A percentile compares a stretch with the other conserved stretches of the same genome.
Evolutionary conservation across 441 rosid genomes (phyloP).

Genomic region (Mallotus repandus): DNA sequence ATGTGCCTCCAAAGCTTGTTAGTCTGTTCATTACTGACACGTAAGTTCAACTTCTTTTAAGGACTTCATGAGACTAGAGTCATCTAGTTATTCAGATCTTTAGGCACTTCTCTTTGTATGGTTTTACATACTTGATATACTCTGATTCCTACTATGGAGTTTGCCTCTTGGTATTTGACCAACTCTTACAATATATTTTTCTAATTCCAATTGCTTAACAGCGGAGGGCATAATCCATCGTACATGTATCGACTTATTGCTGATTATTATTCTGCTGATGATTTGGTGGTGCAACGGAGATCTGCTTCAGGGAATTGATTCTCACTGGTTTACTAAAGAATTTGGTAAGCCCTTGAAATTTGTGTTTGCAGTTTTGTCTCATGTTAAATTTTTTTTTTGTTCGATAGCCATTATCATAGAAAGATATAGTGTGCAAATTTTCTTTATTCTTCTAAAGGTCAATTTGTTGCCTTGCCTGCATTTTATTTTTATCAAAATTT

Average conservation of each 20-base stretch:
- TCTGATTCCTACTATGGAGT: not conserved
- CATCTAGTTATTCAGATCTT: not conserved
- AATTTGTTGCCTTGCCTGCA: not conserved
- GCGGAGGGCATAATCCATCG: conserved; percentile 98
- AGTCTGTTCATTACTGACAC: conserved; percentile 94
- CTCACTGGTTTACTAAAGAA: conserved; percentile 5
- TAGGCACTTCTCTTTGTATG: not conserved
- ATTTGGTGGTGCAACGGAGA: conserved; percentile 67
- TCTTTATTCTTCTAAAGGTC: not conserved
- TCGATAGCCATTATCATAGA: too few relatives aligned
- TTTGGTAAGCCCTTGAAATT: conserved; percentile 15
- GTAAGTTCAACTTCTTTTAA: conserved; percentile 49
- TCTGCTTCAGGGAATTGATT: conserved; percentile 38
- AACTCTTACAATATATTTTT: not conserved
- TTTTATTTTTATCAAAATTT: not conserved
- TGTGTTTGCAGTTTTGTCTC: not conserved
- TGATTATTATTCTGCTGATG: conserved; percentile 96
- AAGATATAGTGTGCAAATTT: not conserved
- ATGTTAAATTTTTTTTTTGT: not conserved
- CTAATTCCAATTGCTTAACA: conserved; percentile 28
- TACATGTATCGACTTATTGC: conserved; percentile 96
- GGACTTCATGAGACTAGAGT: conserved; percentile 1
- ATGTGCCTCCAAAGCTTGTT: conserved; percentile 97
- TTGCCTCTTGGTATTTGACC: not conserved
- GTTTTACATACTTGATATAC: not conserved